Percentiles rank a stretch among this genome's conserved stretches.
Conservation (phyloP, 116 monocot species). For the Dioscorea cayenensis region DNA sequence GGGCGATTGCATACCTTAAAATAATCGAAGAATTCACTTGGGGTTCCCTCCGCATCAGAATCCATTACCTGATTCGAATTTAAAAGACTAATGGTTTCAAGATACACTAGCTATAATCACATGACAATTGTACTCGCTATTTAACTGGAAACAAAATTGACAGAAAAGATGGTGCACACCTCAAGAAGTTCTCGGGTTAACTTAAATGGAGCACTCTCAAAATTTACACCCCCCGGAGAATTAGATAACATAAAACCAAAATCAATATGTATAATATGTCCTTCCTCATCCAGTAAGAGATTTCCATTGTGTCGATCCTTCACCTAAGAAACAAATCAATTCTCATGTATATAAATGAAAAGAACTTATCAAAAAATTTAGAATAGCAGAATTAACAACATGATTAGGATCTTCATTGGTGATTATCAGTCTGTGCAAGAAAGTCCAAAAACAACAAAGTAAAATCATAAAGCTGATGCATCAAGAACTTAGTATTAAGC, state of each 20-base stretch:
- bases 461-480: background rate
- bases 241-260: slow-evolving; percentile 99
- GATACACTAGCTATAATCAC: background rate
- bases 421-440: background rate
- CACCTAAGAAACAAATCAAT: slow-evolving; percentile 36
- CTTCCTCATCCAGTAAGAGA: slow-evolving; percentile 92
- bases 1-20: slow-evolving; percentile 59
- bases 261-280: slow-evolving; percentile 98
- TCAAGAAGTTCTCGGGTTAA: slow-evolving; percentile 95
- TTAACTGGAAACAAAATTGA: background rate
- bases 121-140: background rate
- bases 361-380: background rate
- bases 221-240: slow-evolving; percentile 99
- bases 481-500: background rate
- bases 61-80: slow-evolving; percentile 78
- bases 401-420: background rate
- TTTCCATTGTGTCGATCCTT: slow-evolving; percentile 99
- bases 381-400: background rate
- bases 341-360: background rate
- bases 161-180: slow-evolving; percentile 28
- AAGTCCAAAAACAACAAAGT: background rate
- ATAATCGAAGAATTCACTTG: slow-evolving; percentile 97
- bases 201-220: slow-evolving; percentile 99
- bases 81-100: background rate
- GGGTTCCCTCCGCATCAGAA: slow-evolving; percentile 98